Evolutionary conservation across 176 grass and related monocot genomes (phyloP).

Genomic region (Musa troglodytarum): DNA sequence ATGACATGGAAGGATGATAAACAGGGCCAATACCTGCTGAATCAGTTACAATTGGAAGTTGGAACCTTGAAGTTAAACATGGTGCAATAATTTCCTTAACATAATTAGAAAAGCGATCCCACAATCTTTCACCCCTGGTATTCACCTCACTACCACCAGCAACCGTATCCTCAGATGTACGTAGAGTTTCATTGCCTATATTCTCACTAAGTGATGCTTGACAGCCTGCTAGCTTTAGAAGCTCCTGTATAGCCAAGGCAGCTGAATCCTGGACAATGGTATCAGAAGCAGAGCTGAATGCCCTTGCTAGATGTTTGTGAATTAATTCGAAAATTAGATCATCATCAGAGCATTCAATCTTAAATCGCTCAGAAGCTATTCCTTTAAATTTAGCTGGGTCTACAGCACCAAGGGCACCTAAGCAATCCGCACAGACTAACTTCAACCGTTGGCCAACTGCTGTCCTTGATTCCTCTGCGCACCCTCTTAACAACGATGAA

Average conservation of each 20-base stretch:
- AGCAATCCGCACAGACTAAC: constrained; percentile 80
- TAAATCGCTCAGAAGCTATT: constrained; percentile 73
- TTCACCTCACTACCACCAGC: constrained; percentile 38
- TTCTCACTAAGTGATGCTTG: constrained; percentile 51
- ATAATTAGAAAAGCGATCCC: constrained; percentile 81
- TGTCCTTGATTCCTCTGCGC: constrained; percentile 84
- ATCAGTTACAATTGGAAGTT: constrained; percentile 57
- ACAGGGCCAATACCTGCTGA: constrained; percentile 50
- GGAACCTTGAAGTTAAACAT: constrained; percentile 88
- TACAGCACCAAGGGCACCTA: constrained; percentile 86
- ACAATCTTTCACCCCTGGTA: constrained; percentile 67
- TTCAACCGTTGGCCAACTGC: constrained; percentile 79
- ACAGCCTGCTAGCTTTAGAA: constrained; percentile 76
- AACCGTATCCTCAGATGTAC: neutral
- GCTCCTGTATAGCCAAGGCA: constrained; percentile 96
- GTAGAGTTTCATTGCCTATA: constrained; percentile 20
- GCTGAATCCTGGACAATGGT: constrained; percentile 89
- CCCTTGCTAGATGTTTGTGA: constrained; percentile 87
- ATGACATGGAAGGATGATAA: constrained; percentile 81
- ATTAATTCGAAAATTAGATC: constrained; percentile 99
- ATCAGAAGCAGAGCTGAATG: constrained; percentile 89
- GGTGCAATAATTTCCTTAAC: constrained; percentile 97
- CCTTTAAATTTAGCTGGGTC: constrained; percentile 94
- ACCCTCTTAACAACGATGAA: constrained; percentile 72
- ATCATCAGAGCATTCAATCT: constrained; percentile 98